Evolutionary conservation across 2,329 filamentous ascomycete genomes (phyloP).

Genomic region (Penicillium sp.): DNA sequence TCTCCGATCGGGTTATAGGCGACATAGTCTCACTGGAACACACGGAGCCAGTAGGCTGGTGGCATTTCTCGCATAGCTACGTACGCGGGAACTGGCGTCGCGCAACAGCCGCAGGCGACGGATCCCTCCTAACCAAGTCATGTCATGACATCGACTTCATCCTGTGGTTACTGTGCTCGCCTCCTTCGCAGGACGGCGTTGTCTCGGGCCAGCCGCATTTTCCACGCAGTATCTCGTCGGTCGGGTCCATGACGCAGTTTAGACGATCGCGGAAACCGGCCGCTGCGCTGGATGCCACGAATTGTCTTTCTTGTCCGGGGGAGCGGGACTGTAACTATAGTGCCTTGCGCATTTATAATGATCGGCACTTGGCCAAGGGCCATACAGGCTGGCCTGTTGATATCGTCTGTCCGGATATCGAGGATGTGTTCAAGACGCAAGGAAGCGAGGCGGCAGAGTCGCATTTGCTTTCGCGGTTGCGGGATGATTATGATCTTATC

Average conservation of each 20-base stretch:
- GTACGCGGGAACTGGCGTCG: slow-evolving; percentile 92
- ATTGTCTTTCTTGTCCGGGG: slow-evolving; percentile 75
- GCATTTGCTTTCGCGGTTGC: slow-evolving; percentile 47
- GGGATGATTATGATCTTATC: slow-evolving; percentile 54
- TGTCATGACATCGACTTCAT: slow-evolving; percentile 95
- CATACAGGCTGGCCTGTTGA: slow-evolving; percentile 77
- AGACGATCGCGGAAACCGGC: slow-evolving; percentile 68
- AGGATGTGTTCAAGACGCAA: slow-evolving; percentile 57
- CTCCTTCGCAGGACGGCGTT: slow-evolving; percentile 41
- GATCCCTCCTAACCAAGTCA: slow-evolving; percentile 82
- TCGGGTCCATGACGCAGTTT: slow-evolving; percentile 74
- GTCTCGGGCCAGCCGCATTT: slow-evolving; percentile 56
- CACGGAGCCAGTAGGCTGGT: slow-evolving; percentile 92
- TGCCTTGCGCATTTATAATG: slow-evolving; percentile 75
- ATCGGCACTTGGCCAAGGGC: slow-evolving; percentile 61
- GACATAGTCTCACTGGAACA: slow-evolving; percentile 83
- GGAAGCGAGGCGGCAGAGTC: slow-evolving; percentile 50
- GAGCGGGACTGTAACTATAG: slow-evolving; percentile 78
- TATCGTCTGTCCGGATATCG: slow-evolving; percentile 88
- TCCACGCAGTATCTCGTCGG: slow-evolving; percentile 69
- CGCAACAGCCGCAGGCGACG: slow-evolving; percentile 65
- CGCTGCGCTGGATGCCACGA: slow-evolving; percentile 71
- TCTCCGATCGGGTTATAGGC: slow-evolving; percentile 71
- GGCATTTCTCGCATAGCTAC: slow-evolving; percentile 89
- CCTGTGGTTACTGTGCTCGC: slow-evolving; percentile 82